Percentiles rank a stretch among this genome's conserved stretches.
Conservation (phyloP, 2,329 filamentous ascomycete species). For the Rhynchosporium agropyri region DNA sequence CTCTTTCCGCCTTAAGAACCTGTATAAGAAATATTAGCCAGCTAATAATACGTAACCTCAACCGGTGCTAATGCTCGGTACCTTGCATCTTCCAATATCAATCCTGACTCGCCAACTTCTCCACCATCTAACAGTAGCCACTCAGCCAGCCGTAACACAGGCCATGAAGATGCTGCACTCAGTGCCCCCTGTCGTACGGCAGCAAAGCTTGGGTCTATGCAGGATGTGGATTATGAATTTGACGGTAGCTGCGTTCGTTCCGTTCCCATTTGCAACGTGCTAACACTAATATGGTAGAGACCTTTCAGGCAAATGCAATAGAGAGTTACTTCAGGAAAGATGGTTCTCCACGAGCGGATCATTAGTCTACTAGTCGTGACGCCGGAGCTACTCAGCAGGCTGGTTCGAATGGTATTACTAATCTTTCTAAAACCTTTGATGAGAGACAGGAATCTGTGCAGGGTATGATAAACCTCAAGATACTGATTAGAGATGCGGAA, state of each 20-base stretch:
- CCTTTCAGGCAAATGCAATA: constrained; percentile 4
- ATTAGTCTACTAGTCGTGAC: neutral
- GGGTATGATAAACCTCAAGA: neutral
- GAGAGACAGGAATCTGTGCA: neutral
- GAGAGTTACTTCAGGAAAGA: neutral
- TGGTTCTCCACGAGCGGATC: neutral
- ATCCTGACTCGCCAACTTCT: constrained; percentile 1
- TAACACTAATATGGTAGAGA: neutral
- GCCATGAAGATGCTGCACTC: neutral
- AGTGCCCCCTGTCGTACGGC: neutral
- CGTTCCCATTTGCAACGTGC: neutral
- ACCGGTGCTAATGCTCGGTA: neutral
- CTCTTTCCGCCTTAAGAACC: neutral
- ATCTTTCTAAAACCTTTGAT: neutral
- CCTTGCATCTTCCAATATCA: constrained; percentile 1
- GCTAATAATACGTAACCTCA: neutral
- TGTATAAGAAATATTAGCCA: constrained; percentile 12
- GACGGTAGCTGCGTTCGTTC: constrained; percentile 5
- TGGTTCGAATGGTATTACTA: constrained; percentile 4
- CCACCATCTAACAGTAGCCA: neutral
- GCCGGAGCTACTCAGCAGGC: constrained; percentile 2
- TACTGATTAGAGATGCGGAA: constrained; percentile 4
- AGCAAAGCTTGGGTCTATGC: constrained; percentile 1
- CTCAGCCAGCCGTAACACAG: neutral
- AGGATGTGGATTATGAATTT: constrained; percentile 1